Conservation (phyloP, 1,284 basidiomycete species). For the Cerioporus squamosus region DNA sequence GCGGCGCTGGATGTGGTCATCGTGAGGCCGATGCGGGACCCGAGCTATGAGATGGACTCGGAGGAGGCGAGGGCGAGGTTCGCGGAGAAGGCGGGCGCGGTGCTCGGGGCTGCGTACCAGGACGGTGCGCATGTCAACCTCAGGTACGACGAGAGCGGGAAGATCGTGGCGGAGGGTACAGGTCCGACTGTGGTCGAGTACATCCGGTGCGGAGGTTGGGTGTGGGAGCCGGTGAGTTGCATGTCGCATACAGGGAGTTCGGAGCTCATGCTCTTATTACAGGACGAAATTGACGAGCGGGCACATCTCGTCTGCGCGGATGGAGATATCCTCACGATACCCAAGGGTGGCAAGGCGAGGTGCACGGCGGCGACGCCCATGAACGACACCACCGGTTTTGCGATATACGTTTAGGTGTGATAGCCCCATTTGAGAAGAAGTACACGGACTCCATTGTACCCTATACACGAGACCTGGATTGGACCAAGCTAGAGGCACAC, state of each 20-base stretch:
- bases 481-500: background rate
- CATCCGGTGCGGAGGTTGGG: constrained; percentile 79
- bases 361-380: constrained; percentile 45
- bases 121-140: constrained; percentile 73
- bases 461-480: background rate
- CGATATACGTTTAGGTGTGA: constrained; percentile 44
- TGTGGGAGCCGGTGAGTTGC: constrained; percentile 78
- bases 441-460: background rate
- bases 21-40: constrained; percentile 81
- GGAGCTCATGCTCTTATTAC: constrained; percentile 7
- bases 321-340: constrained; percentile 67
- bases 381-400: constrained; percentile 43
- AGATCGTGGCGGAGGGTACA: constrained; percentile 42
- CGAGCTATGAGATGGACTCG: constrained; percentile 46
- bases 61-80: constrained; percentile 48
- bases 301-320: constrained; percentile 78
- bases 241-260: background rate
- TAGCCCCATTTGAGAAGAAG: background rate
- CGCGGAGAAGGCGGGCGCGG: constrained; percentile 49
- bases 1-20: constrained; percentile 77
- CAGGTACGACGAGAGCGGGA: constrained; percentile 56
- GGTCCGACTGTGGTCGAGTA: constrained; percentile 78
- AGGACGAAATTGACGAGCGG: constrained; percentile 59
- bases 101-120: constrained; percentile 72
- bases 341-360: constrained; percentile 56